Percentiles rank a stretch among this genome's conserved stretches.
Evolutionary conservation across 1,284 basidiomycete species (phyloP).

Genomic region (Coniophora puteana): DNA sequence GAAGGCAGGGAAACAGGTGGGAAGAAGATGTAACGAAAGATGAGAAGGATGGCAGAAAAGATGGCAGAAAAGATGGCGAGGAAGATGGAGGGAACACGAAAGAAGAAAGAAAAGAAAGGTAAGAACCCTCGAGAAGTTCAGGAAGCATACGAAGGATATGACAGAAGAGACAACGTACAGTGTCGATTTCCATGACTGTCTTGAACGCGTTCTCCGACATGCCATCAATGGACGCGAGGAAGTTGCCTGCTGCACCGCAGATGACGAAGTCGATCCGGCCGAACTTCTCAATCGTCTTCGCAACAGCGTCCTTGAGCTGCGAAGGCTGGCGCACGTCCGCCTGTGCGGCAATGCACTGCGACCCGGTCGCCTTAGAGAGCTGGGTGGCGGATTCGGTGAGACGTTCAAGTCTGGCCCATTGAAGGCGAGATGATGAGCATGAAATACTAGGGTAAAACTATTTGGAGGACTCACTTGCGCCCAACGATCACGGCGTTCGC

Average conservation of each 20-base stretch:
- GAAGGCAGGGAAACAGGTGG: no score
- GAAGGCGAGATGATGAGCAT: constrained; percentile 2
- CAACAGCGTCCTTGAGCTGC: constrained; percentile 73
- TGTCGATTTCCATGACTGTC: constrained; percentile 94
- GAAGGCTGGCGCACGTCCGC: constrained; percentile 85
- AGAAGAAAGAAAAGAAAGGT: no score
- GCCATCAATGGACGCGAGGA: constrained; percentile 78
- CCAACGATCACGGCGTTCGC: constrained; percentile 82
- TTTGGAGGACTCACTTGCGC: constrained; percentile 61
- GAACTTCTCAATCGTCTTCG: constrained; percentile 71
- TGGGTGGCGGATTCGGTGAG: constrained; percentile 70
- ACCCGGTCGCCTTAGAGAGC: constrained; percentile 68
- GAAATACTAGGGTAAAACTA: neutral
- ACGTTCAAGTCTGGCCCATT: constrained; percentile 63
- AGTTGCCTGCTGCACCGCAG: constrained; percentile 90
- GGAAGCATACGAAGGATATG: no score
- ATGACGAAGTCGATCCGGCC: constrained; percentile 95
- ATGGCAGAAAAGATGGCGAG: no score
- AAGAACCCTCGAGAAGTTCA: no score
- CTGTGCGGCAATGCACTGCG: constrained; percentile 68
- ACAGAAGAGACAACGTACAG: constrained; percentile 42
- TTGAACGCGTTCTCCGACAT: constrained; percentile 87
- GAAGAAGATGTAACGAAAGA: no score
- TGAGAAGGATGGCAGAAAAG: no score
- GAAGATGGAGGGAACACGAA: no score